These are phyloP conservation scores for Kurtzmaniella quercitrusa DNA, from an alignment of 1,139 yeast genomes.

Conservation along the genomic window DNA sequence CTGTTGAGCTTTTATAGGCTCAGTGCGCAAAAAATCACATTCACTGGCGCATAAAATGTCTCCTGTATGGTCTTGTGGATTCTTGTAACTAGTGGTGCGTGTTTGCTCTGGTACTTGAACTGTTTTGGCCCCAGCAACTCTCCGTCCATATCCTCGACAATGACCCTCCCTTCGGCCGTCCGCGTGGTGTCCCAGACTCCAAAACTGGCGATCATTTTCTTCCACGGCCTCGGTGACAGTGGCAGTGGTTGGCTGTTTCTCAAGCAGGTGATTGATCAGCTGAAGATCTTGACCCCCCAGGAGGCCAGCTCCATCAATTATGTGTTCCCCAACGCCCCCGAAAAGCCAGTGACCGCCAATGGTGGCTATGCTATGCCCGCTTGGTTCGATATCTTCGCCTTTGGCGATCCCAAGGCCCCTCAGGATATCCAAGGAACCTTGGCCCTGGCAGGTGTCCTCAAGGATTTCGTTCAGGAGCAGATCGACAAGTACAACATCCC, in stretches of 20 bases:
- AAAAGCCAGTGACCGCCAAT: conserved; percentile 61
- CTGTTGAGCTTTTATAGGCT: no score
- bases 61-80: neutral
- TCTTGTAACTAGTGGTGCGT: neutral
- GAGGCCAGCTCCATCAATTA: conserved; percentile 61
- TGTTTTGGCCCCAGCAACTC: neutral
- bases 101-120: neutral
- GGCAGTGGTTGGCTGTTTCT: conserved; percentile 89
- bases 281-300: conserved; percentile 36
- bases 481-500: conserved; percentile 55
- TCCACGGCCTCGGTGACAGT: conserved; percentile 90
- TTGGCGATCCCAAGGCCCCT: conserved; percentile 43
- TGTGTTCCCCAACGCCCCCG: conserved; percentile 87
- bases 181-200: conserved; percentile 25
- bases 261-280: conserved; percentile 43
- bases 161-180: conserved; percentile 13
- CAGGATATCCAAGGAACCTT: conserved; percentile 67
- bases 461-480: conserved; percentile 58
- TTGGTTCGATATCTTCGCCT: conserved; percentile 78
- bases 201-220: conserved; percentile 62
- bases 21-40: neutral
- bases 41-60: neutral
- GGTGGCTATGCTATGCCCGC: conserved; percentile 69
- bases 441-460: conserved; percentile 50
- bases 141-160: neutral